Evolutionary conservation across 129 eudicot species (phyloP), one percentile per base, ranked within the genome.

Genomic region (Chrysanthemum lavandulifolium): DNA sequence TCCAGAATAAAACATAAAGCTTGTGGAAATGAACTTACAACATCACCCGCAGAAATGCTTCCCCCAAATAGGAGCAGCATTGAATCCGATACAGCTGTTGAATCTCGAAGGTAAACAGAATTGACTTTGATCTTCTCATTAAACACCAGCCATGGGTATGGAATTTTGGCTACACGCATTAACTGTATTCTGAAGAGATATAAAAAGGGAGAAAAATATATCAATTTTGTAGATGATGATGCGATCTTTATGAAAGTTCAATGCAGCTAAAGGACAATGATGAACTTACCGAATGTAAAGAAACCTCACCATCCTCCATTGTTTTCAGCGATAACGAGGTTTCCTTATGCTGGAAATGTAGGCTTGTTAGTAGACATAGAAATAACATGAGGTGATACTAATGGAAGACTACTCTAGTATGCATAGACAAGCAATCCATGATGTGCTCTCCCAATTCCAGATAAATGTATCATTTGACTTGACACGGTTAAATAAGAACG

Each of bases 91-190:
- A 89, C 74, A 63, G 88, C 94, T 40, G 98, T 92, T 63, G 97
- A 86, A 82, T 92, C 96, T 40, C 93, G 91, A 81, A 92, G 86
- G 73, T 82, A 86, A 61, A 91, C 84, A 16, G 93, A 83, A 83
- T 86, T 84, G 21, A 88, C 91, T 82, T 91, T 92, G 78, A 92
- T 82, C 71, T 92, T 92, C 65, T 92, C 96, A 78, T 92, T 84
- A 84, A 88, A 91, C 72, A 85, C 93, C 66, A 92, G 80, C 96
- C 96, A 92, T 61, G 97, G 97, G 73, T 74, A 91, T 16, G 96
- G 89, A 67, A 91, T 82, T 21, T 55, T 84, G 33, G 88, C 80
- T 70, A 77, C 84, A 54, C 89, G 87, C 96, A 81, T 84, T 91
- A 58, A 83, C 87, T 1, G 97, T 88, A 73, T 86, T 88, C 97